Conservation (phyloP, 257 asterid species). For the Ilex aquifolium region DNA sequence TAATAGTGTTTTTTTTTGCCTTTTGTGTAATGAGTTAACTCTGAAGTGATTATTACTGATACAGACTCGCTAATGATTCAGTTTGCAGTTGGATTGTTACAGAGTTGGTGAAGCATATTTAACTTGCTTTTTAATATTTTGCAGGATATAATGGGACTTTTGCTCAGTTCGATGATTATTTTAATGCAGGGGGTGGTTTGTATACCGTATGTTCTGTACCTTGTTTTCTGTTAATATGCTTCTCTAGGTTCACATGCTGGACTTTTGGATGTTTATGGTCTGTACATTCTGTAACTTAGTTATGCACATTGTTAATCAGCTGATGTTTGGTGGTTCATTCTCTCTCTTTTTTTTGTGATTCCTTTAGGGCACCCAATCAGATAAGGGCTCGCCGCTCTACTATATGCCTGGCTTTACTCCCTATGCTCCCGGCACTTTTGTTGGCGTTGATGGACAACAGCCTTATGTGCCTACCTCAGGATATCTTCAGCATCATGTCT, state of each 20-base stretch:
- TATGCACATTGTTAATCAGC: neutral
- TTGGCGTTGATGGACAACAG: constrained; percentile 55
- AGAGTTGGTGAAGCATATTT: too few species aligned
- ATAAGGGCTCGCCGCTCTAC: constrained; percentile 42
- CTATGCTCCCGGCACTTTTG: constrained; percentile 39
- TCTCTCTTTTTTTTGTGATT: neutral
- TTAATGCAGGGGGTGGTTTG: constrained; percentile 33
- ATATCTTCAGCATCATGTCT: constrained; percentile 37
- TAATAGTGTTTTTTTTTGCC: too few species aligned
- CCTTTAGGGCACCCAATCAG: constrained; percentile 41
- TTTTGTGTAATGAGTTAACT: too few species aligned
- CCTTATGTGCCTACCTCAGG: constrained; percentile 35
- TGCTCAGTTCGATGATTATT: constrained; percentile 47
- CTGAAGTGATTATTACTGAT: too few species aligned
- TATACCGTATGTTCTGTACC: constrained; percentile 31
- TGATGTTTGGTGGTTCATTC: neutral
- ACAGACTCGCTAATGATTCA: too few species aligned
- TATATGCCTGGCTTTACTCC: constrained; percentile 60
- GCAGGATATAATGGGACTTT: constrained; percentile 49
- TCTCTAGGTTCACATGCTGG: neutral
- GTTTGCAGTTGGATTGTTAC: too few species aligned
- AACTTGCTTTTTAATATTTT: constrained; percentile 3
- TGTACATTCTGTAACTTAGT: too few species aligned
- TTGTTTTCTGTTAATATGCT: neutral
- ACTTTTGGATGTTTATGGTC: neutral